Percentiles rank a stretch among this genome's conserved stretches.
Evolutionary conservation across 2,329 filamentous ascomycete species (phyloP).

Genomic region (Cladosporium phlei): DNA sequence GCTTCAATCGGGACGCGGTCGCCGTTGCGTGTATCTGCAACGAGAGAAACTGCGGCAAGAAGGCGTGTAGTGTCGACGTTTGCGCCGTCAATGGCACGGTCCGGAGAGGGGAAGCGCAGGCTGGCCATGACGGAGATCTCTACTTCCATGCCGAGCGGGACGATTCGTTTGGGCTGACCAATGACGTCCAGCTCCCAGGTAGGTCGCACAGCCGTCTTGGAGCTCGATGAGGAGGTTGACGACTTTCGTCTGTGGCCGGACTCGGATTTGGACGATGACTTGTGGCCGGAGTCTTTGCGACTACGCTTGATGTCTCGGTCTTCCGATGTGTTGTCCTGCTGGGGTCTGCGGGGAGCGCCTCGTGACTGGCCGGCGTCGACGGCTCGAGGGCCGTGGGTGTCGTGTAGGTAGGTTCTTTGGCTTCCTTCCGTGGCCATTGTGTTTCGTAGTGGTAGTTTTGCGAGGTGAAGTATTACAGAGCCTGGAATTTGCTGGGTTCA

Average conservation of each 20-base stretch:
- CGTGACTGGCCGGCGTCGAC: slow-evolving; percentile 21
- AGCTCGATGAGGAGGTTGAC: slow-evolving; percentile 15
- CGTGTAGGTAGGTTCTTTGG: slow-evolving; percentile 23
- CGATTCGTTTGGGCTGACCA: slow-evolving; percentile 24
- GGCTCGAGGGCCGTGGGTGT: slow-evolving; percentile 26
- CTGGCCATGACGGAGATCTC: slow-evolving; percentile 30
- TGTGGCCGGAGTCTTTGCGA: slow-evolving; percentile 14
- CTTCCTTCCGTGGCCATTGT: slow-evolving; percentile 9
- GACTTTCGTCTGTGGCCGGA: slow-evolving; percentile 23
- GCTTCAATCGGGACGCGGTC: slow-evolving; percentile 26
- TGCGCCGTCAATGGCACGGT: slow-evolving; percentile 19
- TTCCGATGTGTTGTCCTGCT: slow-evolving; percentile 6
- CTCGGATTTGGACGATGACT: slow-evolving; percentile 25
- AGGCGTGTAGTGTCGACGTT: slow-evolving; percentile 26
- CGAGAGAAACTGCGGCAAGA: slow-evolving; percentile 28
- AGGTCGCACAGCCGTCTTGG: slow-evolving; percentile 19
- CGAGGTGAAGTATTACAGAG: not conserved
- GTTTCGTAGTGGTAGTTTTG: not conserved
- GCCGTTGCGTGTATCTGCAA: slow-evolving; percentile 26
- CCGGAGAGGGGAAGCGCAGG: slow-evolving; percentile 22
- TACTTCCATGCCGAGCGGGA: slow-evolving; percentile 26
- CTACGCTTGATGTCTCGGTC: slow-evolving; percentile 11
- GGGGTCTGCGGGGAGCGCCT: slow-evolving; percentile 4
- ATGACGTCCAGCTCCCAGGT: slow-evolving; percentile 31
- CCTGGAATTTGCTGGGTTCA: slow-evolving; percentile 6